phyloP scores from a whole-genome alignment of 2,329 filamentous ascomycete genomes.

The Botrytis pseudocinerea region DNA sequence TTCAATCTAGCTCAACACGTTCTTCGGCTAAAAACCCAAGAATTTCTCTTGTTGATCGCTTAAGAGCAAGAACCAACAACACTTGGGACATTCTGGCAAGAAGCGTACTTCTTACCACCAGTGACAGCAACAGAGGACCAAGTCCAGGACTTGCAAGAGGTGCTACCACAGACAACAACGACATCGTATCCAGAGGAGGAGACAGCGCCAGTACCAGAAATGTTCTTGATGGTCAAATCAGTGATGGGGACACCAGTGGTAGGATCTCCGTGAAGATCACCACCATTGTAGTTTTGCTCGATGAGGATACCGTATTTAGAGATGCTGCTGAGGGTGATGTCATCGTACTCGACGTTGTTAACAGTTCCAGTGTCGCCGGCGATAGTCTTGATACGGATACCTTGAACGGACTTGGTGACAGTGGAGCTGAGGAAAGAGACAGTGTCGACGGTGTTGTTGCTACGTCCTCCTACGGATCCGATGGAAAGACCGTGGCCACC shows the following conservation, averaged over 20 bases:
- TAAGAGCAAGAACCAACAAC: neutral
- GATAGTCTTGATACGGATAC: neutral
- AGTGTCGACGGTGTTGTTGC: neutral
- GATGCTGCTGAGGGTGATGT: neutral
- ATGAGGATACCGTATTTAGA: neutral
- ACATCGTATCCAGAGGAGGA: neutral
- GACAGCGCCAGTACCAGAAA: neutral
- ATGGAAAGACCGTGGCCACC: neutral
- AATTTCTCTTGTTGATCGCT: neutral
- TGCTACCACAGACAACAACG: neutral
- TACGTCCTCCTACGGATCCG: neutral
- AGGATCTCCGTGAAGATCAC: neutral
- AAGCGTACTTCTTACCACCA: neutral
- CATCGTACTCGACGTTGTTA: neutral
- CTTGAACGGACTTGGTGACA: neutral
- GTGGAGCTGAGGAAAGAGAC: neutral
- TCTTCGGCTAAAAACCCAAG: neutral
- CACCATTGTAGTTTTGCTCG: neutral
- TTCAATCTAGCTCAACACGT: neutral
- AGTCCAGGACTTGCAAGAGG: neutral
- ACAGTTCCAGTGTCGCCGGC: neutral
- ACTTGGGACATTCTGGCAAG: neutral
- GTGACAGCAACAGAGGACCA: neutral
- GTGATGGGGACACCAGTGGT: neutral
- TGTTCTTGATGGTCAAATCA: neutral